Percentiles rank a stretch among this genome's conserved stretches.
Conservation (phyloP, 345 rosid species). For the Syzygium aromaticum region DNA sequence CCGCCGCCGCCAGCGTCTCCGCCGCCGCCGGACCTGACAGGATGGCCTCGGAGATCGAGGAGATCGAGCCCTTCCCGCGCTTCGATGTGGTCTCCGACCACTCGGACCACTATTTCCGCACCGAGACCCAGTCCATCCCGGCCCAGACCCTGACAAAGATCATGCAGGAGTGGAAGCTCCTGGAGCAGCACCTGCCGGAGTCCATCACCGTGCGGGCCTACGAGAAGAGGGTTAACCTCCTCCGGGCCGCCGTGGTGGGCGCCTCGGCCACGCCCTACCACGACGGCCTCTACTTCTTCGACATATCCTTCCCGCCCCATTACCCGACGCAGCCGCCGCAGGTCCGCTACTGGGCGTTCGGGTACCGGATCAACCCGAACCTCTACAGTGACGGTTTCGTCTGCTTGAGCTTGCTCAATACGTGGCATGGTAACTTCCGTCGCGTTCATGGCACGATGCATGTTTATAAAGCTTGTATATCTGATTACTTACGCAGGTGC, state of each 20-base stretch:
- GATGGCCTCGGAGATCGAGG: constrained; percentile 7
- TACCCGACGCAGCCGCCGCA: constrained; percentile 41
- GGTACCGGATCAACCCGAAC: constrained; percentile 53
- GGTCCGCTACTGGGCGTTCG: constrained; percentile 36
- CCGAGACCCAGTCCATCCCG: fast-evolving
- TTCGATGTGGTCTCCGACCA: constrained; percentile 1
- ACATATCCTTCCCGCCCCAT: constrained; percentile 38
- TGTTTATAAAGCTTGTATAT: background rate
- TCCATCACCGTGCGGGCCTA: constrained; percentile 46
- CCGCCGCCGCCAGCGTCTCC: background rate
- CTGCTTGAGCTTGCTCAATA: constrained; percentile 48
- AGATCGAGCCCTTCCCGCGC: constrained; percentile 9
- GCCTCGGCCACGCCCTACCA: constrained; percentile 56
- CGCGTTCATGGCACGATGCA: background rate
- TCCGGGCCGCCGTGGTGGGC: constrained; percentile 40
- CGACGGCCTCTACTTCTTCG: constrained; percentile 61
- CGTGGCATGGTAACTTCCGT: constrained; percentile 24
- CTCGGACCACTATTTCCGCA: background rate
- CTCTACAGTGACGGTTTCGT: constrained; percentile 35
- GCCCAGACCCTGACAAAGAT: constrained; percentile 21
- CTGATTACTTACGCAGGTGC: background rate
- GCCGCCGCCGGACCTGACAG: background rate
- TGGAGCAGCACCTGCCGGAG: constrained; percentile 36
- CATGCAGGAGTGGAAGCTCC: constrained; percentile 46
- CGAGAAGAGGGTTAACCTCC: constrained; percentile 40